A percentile compares a stretch with the other conserved stretches of the same genome.
phyloP scores from a whole-genome alignment of 768 basidiomycete genomes.

The Panellus pusillus region DNA sequence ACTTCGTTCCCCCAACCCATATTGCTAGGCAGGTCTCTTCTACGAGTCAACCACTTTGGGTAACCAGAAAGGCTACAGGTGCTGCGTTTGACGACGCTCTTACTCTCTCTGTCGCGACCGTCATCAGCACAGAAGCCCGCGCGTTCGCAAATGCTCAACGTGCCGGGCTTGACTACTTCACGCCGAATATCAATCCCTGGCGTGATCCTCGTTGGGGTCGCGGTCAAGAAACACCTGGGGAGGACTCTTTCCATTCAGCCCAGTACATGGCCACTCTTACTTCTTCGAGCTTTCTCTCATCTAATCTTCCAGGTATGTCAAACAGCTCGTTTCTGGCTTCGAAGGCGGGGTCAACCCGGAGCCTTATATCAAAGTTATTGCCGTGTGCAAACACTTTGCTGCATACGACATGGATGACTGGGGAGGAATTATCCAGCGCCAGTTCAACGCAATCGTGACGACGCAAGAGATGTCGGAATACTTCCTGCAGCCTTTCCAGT shows the following conservation, averaged over 20 bases:
- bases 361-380: conserved; percentile 51
- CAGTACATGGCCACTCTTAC: conserved; percentile 27
- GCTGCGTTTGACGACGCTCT: conserved; percentile 57
- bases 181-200: conserved; percentile 59
- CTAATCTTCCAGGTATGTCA: conserved; percentile 32
- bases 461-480: conserved; percentile 58
- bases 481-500: conserved; percentile 53
- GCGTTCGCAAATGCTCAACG: conserved; percentile 56
- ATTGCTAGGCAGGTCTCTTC: conserved; percentile 28
- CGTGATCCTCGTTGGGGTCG: conserved; percentile 52
- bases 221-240: conserved; percentile 63
- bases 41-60: too few species aligned
- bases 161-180: conserved; percentile 57
- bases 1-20: conserved; percentile 63
- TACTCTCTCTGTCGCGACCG: conserved; percentile 45
- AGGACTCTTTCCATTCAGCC: conserved; percentile 54
- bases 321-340: conserved; percentile 51
- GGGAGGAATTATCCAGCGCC: conserved; percentile 48
- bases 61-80: conserved; percentile 14
- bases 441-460: conserved; percentile 53
- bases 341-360: conserved; percentile 57
- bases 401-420: conserved; percentile 61
- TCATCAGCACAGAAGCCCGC: conserved; percentile 57
- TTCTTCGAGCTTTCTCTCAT: too few species aligned
- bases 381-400: conserved; percentile 62